phyloP scores from a whole-genome alignment of 495 filamentous ascomycete species.

The Trypethelium eluteriae region DNA sequence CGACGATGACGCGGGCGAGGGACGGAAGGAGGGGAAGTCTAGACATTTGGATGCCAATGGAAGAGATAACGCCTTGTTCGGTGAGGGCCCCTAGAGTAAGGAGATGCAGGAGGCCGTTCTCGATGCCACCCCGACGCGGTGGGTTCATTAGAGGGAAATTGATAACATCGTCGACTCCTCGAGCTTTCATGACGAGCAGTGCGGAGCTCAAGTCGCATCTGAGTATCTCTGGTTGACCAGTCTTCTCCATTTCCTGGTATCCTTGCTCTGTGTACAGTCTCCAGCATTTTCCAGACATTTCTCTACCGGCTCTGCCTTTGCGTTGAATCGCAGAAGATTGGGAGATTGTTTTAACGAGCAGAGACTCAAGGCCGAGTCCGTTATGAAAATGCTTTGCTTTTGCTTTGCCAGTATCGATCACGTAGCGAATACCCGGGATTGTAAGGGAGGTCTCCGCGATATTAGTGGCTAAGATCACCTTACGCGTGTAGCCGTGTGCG shows the following conservation, averaged over 20 bases:
- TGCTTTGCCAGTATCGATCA: conserved; percentile 87
- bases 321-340: conserved; percentile 89
- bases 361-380: conserved; percentile 77
- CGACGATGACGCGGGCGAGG: conserved; percentile 73
- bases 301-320: conserved; percentile 85
- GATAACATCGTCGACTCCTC: conserved; percentile 75
- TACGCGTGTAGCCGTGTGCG: conserved; percentile 66
- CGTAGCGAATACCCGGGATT: conserved; percentile 82
- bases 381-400: conserved; percentile 90
- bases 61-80: conserved; percentile 64
- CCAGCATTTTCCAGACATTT: conserved; percentile 83
- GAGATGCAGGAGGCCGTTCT: conserved; percentile 77
- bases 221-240: conserved; percentile 80
- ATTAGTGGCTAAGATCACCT: conserved; percentile 88
- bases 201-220: conserved; percentile 79
- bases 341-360: conserved; percentile 85
- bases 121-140: conserved; percentile 66
- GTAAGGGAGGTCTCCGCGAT: conserved; percentile 98
- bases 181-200: conserved; percentile 88
- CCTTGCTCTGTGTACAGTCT: conserved; percentile 80
- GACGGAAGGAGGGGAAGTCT: conserved; percentile 74
- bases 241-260: conserved; percentile 60
- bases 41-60: conserved; percentile 67
- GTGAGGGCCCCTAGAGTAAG: conserved; percentile 68
- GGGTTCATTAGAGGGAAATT: conserved; percentile 79